phyloP scores from a whole-genome alignment of 495 filamentous ascomycete species.

The Lepraria neglecta region DNA sequence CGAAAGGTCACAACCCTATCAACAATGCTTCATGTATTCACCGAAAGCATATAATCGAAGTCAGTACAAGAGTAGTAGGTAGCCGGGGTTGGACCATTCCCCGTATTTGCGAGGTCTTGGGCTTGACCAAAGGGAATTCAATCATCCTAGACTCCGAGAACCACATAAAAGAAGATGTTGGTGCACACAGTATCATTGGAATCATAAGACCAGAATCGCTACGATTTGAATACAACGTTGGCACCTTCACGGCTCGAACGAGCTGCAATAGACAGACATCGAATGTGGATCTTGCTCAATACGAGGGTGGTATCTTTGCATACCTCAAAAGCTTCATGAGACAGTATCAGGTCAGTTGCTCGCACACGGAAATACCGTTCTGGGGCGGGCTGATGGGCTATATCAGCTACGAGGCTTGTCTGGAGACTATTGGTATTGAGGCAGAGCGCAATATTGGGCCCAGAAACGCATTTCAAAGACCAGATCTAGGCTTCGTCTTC shows the following conservation, averaged over 20 bases:
- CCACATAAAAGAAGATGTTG: conserved; percentile 40
- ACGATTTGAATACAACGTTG: conserved; percentile 48
- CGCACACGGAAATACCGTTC: conserved; percentile 52
- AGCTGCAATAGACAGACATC: conserved; percentile 25
- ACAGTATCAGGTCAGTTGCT: conserved; percentile 41
- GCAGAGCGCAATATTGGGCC: conserved; percentile 17
- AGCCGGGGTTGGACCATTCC: conserved; percentile 35
- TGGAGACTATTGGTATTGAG: conserved; percentile 52
- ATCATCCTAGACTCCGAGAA: conserved; percentile 50
- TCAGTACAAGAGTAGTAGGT: background rate
- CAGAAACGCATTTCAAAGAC: conserved; percentile 21
- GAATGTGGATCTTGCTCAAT: conserved; percentile 21
- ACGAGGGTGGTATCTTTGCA: conserved; percentile 45
- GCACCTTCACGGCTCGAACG: conserved; percentile 32
- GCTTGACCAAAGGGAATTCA: conserved; percentile 36
- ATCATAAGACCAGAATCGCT: conserved; percentile 47
- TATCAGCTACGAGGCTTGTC: conserved; percentile 80
- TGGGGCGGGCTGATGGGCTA: conserved; percentile 88
- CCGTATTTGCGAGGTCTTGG: conserved; percentile 45
- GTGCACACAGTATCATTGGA: conserved; percentile 63
- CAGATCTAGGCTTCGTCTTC: conserved; percentile 73
- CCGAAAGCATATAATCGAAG: background rate
- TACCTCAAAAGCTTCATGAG: conserved; percentile 55
- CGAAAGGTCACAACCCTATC: background rate
- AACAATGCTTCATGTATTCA: conserved; percentile 23